These are phyloP conservation scores for Penicillium hordei DNA, from an alignment of 2,329 filamentous ascomycete species.

Conservation along the genomic window DNA sequence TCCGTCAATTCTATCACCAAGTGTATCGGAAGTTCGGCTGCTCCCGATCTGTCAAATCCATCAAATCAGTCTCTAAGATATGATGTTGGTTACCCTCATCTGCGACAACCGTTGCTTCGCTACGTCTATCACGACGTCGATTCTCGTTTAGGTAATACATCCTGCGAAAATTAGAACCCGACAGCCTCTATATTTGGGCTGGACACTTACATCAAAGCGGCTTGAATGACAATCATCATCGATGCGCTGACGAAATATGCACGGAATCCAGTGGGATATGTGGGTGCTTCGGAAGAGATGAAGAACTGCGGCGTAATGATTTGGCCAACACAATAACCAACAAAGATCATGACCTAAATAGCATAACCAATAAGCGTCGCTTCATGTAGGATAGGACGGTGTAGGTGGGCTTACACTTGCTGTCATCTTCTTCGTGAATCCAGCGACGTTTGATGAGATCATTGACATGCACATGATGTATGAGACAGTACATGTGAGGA, in stretches of 20 bases:
- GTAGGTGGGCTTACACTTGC: not conserved
- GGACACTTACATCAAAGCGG: not conserved
- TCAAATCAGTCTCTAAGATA: not conserved
- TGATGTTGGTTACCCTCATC: not conserved
- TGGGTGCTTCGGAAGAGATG: not conserved
- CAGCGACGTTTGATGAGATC: not conserved
- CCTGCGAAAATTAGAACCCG: not conserved
- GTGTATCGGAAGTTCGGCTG: not conserved
- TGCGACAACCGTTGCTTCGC: not conserved
- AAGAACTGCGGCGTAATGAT: not conserved
- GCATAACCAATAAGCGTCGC: not conserved
- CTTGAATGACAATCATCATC: not conserved
- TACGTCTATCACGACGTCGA: not conserved
- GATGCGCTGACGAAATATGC: not conserved
- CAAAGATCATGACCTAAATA: not conserved
- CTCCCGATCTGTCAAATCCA: not conserved
- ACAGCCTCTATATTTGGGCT: not conserved
- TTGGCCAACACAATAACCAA: not conserved
- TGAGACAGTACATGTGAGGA: not conserved
- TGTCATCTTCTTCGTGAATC: not conserved
- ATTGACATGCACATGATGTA: not conserved
- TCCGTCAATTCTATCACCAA: not conserved
- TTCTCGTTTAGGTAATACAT: not conserved
- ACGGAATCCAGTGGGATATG: not conserved
- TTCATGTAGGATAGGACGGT: not conserved